Base-by-base conservation (phyloP, 768 basidiomycete genomes). In the Collybia nuda region DNA sequence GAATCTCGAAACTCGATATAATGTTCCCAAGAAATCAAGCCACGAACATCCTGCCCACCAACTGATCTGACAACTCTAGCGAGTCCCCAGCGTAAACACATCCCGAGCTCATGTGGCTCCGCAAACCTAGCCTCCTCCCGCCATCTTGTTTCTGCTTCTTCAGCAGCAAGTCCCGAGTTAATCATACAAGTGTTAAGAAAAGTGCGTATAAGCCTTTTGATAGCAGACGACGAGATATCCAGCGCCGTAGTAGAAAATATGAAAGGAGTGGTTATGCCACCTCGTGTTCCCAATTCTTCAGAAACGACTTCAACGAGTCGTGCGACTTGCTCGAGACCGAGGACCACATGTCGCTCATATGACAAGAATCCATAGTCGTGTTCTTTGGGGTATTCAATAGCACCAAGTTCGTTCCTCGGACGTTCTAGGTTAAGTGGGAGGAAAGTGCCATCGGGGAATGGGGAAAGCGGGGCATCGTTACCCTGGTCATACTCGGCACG, bases 61-160 rank as follows among this genome's bases (percentile, higher is more conserved):
- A 83, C 77, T 3, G 88, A 78, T 41, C 92, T 69, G 29, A 91
- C 79, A 40, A 92, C 81, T 21, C 94, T 74, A 2, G 85, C 88
- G 5, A 98, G 78, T 26, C 86, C 92, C 97, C 97, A 99, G 19
- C 95, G 85, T 26, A 98, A 74, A 59, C 88, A 82, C 86, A 95
- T 94, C 4, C 88, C 93, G 12, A 98, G 74, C 61, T 97, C 91
- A 53, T 95, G 86, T 9, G 91, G 86, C 4, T 84, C 85, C 0
- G 93, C 90, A 61, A 96, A 90, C 28, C 74, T 72, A 1, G 93
- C 86, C 62, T 98, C 94, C 57, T 93, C 86, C 38, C 80, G 75
- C 85, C 86, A 91, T 45, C 75, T 74, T 21, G 59, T 60, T 41
- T 87, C 85, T 6, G 77, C 80, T 50, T 71, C 71, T 35, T 66